Conservation (phyloP, 331 rosid species). For the Acacia pycnantha region DNA sequence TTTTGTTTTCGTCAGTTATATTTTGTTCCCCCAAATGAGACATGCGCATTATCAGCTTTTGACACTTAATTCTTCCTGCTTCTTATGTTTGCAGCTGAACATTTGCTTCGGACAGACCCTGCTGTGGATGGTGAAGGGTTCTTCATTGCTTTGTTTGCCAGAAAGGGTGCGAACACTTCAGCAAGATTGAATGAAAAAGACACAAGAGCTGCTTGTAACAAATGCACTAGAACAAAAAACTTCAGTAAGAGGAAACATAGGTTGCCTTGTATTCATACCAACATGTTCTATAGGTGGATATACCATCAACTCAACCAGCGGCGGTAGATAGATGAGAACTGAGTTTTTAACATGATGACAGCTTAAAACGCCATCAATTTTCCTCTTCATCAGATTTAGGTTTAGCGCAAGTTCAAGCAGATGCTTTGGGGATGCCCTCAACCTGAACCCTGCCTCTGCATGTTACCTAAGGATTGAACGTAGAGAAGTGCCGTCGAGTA, state of each 20-base stretch:
- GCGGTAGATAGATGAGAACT: not conserved
- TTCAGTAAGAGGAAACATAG: conserved; percentile 14
- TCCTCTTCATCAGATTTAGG: not conserved
- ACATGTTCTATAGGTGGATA: conserved; percentile 40
- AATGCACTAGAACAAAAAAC: not conserved
- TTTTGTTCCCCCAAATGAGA: not conserved
- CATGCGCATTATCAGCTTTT: not conserved
- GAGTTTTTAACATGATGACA: not conserved
- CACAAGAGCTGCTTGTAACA: not conserved
- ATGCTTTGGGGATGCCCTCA: not conserved
- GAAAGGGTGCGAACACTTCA: conserved; percentile 2
- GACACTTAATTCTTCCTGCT: not conserved
- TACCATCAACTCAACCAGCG: conserved; percentile 12
- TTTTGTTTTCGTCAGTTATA: not conserved
- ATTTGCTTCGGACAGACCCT: conserved; percentile 68
- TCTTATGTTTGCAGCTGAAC: conserved; percentile 47
- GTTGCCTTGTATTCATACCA: conserved; percentile 21
- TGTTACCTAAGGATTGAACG: not conserved
- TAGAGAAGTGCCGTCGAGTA: too few relatives aligned
- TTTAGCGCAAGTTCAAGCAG: not conserved
- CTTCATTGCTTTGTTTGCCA: conserved; percentile 73
- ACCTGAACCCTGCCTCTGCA: not conserved
- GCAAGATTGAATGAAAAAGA: not conserved
- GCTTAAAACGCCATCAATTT: not conserved
- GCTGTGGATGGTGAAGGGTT: conserved; percentile 80